Conservation (phyloP, 2,329 filamentous ascomycete genomes). For the Fusarium decemcellulare region DNA sequence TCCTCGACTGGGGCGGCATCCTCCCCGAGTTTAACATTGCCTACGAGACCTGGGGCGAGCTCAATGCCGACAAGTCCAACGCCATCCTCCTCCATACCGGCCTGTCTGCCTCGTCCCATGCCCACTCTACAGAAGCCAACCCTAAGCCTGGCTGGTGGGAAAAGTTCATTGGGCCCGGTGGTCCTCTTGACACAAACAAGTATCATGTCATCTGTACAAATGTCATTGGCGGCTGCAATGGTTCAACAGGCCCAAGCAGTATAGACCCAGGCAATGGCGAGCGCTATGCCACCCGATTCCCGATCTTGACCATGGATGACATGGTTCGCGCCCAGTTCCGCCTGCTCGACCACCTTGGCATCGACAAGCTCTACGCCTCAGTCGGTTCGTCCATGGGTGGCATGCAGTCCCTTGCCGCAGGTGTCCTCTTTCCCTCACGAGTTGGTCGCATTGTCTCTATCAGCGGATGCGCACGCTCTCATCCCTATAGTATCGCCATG, state of each 20-base stretch:
- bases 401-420: conserved; percentile 95
- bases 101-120: conserved; percentile 96
- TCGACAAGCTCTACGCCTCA: conserved; percentile 87
- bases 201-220: conserved; percentile 98
- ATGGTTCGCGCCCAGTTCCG: conserved; percentile 98
- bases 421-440: conserved; percentile 84
- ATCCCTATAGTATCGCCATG: conserved; percentile 99
- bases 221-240: conserved; percentile 95
- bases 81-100: conserved; percentile 94
- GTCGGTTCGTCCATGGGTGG: conserved; percentile 98
- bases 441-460: conserved; percentile 89
- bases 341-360: conserved; percentile 83
- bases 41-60: conserved; percentile 90
- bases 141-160: conserved; percentile 98
- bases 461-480: conserved; percentile 92
- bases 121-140: conserved; percentile 90
- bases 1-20: conserved; percentile 96
- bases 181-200: conserved; percentile 88
- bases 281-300: conserved; percentile 93
- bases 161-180: conserved; percentile 93
- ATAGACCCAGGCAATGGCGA: conserved; percentile 90
- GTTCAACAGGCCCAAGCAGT: conserved; percentile 91
- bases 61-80: conserved; percentile 87
- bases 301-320: conserved; percentile 94
- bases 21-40: conserved; percentile 90